A percentile compares a stretch with the other conserved stretches of the same genome.
These are phyloP conservation scores for Gentiana macrophylla DNA, from an alignment of 257 asterid species.

Conservation along the genomic window DNA sequence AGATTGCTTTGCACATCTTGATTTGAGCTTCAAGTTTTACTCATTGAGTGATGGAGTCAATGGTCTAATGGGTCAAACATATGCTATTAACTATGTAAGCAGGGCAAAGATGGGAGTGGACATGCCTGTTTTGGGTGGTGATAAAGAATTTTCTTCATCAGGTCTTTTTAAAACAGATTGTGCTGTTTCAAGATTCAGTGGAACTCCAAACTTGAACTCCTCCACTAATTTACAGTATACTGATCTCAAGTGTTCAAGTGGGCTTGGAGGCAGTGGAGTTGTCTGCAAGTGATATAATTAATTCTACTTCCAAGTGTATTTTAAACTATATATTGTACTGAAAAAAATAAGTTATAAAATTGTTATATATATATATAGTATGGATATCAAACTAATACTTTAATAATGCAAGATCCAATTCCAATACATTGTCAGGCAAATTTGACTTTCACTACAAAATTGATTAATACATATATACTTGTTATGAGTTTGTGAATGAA, in stretches of 20 bases:
- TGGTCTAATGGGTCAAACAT: conserved; percentile 75
- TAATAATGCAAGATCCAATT: too few relatives aligned
- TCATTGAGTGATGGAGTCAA: conserved; percentile 49
- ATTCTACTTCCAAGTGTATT: too few relatives aligned
- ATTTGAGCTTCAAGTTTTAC: conserved; percentile 66
- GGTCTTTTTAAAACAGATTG: conserved; percentile 57
- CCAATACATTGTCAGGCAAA: too few relatives aligned
- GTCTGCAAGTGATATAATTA: conserved; percentile 49
- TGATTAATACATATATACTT: too few relatives aligned
- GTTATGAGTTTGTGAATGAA: too few relatives aligned
- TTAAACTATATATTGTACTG: too few relatives aligned
- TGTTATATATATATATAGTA: too few relatives aligned
- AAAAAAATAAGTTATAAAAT: too few relatives aligned
- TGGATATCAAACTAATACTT: too few relatives aligned
- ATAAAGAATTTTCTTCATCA: conserved; percentile 48
- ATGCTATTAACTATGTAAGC: conserved; percentile 46
- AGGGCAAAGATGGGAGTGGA: conserved; percentile 69
- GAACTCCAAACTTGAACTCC: conserved; percentile 10
- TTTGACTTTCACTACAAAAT: too few relatives aligned
- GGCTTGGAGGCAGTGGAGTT: conserved; percentile 53
- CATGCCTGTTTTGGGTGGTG: conserved; percentile 86
- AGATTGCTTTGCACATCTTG: conserved; percentile 80
- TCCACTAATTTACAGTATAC: conserved; percentile 6
- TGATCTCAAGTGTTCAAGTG: conserved; percentile 42
- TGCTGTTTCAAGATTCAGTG: conserved; percentile 46